These are phyloP conservation scores for Garcia nutans DNA, from an alignment of 345 rosid species.

Conservation along the genomic window DNA sequence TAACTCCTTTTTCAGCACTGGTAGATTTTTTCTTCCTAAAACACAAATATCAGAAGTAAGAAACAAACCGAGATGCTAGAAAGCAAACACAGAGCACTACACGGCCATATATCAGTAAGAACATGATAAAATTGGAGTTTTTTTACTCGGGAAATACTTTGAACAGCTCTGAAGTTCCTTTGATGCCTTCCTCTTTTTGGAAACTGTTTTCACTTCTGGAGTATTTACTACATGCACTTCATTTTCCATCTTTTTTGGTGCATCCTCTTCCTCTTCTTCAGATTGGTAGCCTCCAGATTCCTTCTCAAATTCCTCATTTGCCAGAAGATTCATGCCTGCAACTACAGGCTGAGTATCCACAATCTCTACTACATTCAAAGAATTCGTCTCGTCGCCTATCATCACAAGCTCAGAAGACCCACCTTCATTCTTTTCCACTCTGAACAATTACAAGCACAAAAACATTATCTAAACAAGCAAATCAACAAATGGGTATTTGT, in stretches of 20 bases:
- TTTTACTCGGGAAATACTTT: constrained; percentile 44
- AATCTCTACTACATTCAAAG: constrained; percentile 33
- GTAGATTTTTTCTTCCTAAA: constrained; percentile 57
- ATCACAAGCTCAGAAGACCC: constrained; percentile 27
- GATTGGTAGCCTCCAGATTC: constrained; percentile 62
- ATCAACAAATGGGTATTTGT: background rate
- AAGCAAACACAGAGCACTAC: background rate
- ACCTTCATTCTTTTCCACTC: constrained; percentile 60
- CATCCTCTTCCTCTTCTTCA: constrained; percentile 63
- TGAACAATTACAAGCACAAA: constrained; percentile 20
- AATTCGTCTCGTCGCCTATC: constrained; percentile 33
- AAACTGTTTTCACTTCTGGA: constrained; percentile 33
- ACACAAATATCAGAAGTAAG: background rate
- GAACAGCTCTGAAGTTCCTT: constrained; percentile 48
- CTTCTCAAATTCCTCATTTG: constrained; percentile 65
- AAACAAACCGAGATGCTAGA: background rate
- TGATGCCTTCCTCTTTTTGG: constrained; percentile 72
- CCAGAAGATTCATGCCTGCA: constrained; percentile 47
- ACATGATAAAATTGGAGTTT: background rate
- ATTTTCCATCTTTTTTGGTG: constrained; percentile 25
- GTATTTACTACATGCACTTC: constrained; percentile 32
- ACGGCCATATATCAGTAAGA: background rate
- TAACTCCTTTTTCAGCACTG: constrained; percentile 39
- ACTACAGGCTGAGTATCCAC: constrained; percentile 37
- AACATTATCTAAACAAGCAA: background rate